phyloP scores from a whole-genome alignment of 108 stramenopile genomes.

The Pseudonitzschia multistriata region DNA sequence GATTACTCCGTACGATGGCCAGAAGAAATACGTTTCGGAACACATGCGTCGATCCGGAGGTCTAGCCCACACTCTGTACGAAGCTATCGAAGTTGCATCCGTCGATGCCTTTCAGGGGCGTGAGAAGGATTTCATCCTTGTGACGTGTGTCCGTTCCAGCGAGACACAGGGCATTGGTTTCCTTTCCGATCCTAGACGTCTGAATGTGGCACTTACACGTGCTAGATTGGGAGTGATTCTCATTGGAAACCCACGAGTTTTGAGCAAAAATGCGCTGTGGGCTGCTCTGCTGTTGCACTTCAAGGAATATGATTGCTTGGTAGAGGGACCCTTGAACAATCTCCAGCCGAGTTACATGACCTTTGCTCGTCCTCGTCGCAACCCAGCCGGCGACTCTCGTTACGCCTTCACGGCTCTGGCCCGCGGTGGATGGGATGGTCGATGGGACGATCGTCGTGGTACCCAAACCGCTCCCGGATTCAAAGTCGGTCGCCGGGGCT shows the following conservation, averaged over 20 bases:
- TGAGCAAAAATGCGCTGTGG: constrained; percentile 96
- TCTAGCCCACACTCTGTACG: constrained; percentile 79
- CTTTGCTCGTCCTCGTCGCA: constrained; percentile 87
- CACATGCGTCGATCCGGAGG: constrained; percentile 90
- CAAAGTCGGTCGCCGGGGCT: constrained; percentile 42
- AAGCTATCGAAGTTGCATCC: constrained; percentile 94
- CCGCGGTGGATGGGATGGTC: constrained; percentile 88
- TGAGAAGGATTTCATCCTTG: constrained; percentile 97
- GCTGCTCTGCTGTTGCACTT: constrained; percentile 92
- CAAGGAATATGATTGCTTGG: constrained; percentile 89
- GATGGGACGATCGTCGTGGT: constrained; percentile 78
- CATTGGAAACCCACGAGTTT: constrained; percentile 93
- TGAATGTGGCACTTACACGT: constrained; percentile 98
- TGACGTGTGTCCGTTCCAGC: constrained; percentile 98
- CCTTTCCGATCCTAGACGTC: constrained; percentile 95
- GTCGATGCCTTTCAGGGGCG: constrained; percentile 99
- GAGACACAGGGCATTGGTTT: constrained; percentile 98
- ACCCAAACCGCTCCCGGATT: constrained; percentile 44
- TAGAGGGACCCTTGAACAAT: constrained; percentile 89
- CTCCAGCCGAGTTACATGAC: constrained; percentile 92
- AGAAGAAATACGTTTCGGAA: constrained; percentile 90
- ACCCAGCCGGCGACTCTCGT: constrained; percentile 76
- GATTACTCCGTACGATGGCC: constrained; percentile 98
- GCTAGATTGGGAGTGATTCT: constrained; percentile 93
- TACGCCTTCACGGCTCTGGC: constrained; percentile 90